Evolutionary conservation across 805 yeast species (phyloP), one percentile per base, ranked within the genome.

Genomic region (Pichia eremophila): DNA sequence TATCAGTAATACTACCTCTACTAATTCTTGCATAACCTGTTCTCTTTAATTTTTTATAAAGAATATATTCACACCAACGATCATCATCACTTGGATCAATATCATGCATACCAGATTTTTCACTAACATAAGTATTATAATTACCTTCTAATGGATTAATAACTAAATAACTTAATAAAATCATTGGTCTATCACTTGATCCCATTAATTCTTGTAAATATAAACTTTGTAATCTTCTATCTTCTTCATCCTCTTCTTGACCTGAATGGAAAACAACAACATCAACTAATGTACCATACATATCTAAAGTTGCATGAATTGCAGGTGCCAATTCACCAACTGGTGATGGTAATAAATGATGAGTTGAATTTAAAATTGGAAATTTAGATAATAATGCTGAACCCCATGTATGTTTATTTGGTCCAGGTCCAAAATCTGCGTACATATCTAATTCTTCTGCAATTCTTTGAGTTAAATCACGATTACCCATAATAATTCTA

Each of bases 261-360:
- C 99, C 99, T 41, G 93, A 80, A 64, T 93, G 99, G 85, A 93
- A 93, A 25, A 93, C 99, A 49, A 93, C 91, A 25, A 93, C 86
- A 63, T 93, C 99, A 7, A 93, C 85, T 19, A 72, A 62, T 57
- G 81, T 83, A 12, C 96, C 96, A 65, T 89, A 90, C 36, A 93
- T 85, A 55, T 89, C 91, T 52, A 93, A 70, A 1, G 97, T 91
- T 3, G 99, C 99, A 64, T 85, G 95, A 55, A 93, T 93, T 1
- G 97, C 98, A 5, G 99, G 99, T 0, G 99, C 99, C 46, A 93
- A 73, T 70, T 93, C 99, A 17, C 99, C 99, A 32, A 86, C 96
- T 2, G 99, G 99, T 8, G 96, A 86, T 5, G 99, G 99, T 48
- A 91, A 69, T 56, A 93, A 72, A 62, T 90, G 95, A 64, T 93